Percentiles rank a stretch among this genome's conserved stretches.
Evolutionary conservation across 257 asterid species (phyloP).

Genomic region (Apocynum venetum): DNA sequence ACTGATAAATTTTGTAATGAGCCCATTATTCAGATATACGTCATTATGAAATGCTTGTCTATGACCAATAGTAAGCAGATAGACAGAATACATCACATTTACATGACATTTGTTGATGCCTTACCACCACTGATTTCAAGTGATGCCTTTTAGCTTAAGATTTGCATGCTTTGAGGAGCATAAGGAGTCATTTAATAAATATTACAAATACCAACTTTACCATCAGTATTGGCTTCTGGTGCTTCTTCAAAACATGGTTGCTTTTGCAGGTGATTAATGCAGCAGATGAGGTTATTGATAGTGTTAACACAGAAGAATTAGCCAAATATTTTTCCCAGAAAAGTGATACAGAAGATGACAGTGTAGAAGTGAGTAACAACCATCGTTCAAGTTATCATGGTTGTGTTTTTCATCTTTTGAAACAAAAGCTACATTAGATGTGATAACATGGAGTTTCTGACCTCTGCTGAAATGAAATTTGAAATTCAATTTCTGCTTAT

Average conservation of each 20-base stretch:
- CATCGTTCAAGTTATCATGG: not conserved
- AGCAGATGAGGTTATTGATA: slow-evolving; percentile 66
- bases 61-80: not conserved
- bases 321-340: slow-evolving; percentile 57
- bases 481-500: not conserved
- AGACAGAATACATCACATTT: not conserved
- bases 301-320: slow-evolving; percentile 73
- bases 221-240: slow-evolving; percentile 3
- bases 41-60: not conserved
- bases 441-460: not conserved
- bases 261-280: slow-evolving; percentile 64
- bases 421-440: not conserved
- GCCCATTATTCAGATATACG: not conserved
- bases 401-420: no score
- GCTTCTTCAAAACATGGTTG: not conserved
- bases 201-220: not conserved
- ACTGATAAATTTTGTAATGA: not conserved
- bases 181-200: not conserved
- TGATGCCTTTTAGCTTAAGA: not conserved
- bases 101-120: not conserved
- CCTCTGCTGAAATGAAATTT: not conserved
- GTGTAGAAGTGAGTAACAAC: slow-evolving; percentile 69
- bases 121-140: not conserved
- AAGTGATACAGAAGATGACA: slow-evolving; percentile 87
- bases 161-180: not conserved